Percentiles rank a stretch among this genome's conserved stretches.
Evolutionary conservation across 495 filamentous ascomycete species (phyloP).

Genomic region (Penicillium lividum): DNA sequence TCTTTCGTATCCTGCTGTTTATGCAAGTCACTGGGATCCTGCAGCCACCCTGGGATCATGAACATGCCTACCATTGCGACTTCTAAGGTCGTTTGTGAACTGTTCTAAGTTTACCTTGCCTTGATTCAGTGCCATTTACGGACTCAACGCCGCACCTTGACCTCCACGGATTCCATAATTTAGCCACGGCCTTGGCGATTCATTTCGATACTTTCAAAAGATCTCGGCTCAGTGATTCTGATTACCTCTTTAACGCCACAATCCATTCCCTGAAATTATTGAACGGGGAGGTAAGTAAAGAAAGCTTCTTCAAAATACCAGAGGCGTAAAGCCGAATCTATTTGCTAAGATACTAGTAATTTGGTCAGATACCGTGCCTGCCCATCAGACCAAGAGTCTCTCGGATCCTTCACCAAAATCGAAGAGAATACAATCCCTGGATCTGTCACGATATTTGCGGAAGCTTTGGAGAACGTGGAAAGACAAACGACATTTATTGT

Average conservation of each 20-base stretch:
- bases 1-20: slow-evolving; percentile 9
- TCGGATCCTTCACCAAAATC: neutral
- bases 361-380: neutral
- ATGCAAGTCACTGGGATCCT: slow-evolving; percentile 32
- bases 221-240: neutral
- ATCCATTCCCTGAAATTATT: neutral
- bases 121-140: slow-evolving; percentile 19
- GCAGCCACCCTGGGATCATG: slow-evolving; percentile 38
- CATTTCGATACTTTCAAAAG: neutral
- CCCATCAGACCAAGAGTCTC: neutral
- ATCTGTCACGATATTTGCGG: neutral
- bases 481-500: neutral
- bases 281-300: neutral
- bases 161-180: slow-evolving; percentile 12
- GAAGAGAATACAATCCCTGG: neutral
- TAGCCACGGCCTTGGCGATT: slow-evolving; percentile 5
- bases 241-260: neutral
- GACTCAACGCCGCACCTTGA: slow-evolving; percentile 11
- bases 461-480: neutral
- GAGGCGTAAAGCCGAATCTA: neutral
- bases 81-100: slow-evolving; percentile 30
- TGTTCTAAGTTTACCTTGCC: slow-evolving; percentile 27
- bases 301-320: neutral
- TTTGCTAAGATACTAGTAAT: neutral
- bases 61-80: slow-evolving; percentile 31